Evolutionary conservation across 2,329 filamentous ascomycete species (phyloP).

Genomic region (Aspergillus sp.): DNA sequence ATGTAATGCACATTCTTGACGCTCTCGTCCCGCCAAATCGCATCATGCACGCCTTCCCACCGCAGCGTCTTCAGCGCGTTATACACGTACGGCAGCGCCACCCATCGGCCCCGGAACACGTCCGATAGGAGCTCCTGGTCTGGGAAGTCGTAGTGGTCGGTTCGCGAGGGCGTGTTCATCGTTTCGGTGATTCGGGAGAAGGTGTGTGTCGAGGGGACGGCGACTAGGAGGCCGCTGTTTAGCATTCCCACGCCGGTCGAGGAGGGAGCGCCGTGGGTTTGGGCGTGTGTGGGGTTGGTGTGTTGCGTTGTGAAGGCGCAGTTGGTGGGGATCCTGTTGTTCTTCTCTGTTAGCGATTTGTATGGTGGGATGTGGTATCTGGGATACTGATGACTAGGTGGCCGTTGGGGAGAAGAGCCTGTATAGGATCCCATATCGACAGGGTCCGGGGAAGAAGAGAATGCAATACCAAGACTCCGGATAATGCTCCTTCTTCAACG

Average conservation of each 20-base stretch:
- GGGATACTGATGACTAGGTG: too few species aligned
- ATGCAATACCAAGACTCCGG: conserved; percentile 40
- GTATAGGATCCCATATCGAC: too few species aligned
- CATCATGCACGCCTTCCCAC: conserved; percentile 54
- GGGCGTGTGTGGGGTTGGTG: conserved; percentile 22
- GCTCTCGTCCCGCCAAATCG: conserved; percentile 60
- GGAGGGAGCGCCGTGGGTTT: conserved; percentile 47
- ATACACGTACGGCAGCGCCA: conserved; percentile 59
- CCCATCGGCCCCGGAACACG: conserved; percentile 57
- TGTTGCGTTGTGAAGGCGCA: conserved; percentile 64
- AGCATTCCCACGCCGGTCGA: conserved; percentile 56
- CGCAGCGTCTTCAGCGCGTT: conserved; percentile 59
- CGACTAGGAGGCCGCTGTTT: conserved; percentile 62
- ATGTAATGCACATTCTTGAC: conserved; percentile 66
- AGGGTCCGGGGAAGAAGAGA: conserved; percentile 36
- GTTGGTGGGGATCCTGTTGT: conserved; percentile 49
- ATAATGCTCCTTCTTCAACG: conserved; percentile 21
- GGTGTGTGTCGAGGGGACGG: conserved; percentile 55
- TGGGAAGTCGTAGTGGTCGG: conserved; percentile 55
- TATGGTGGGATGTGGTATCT: too few species aligned
- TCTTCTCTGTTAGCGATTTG: too few species aligned
- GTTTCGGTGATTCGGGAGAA: conserved; percentile 54
- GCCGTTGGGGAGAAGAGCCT: too few species aligned
- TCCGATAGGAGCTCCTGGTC: conserved; percentile 58
- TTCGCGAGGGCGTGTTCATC: conserved; percentile 30